Evolutionary conservation across 1,284 basidiomycete genomes (phyloP), one percentile per base, ranked within the genome.

Genomic region (Paramarasmius palmivorus): DNA sequence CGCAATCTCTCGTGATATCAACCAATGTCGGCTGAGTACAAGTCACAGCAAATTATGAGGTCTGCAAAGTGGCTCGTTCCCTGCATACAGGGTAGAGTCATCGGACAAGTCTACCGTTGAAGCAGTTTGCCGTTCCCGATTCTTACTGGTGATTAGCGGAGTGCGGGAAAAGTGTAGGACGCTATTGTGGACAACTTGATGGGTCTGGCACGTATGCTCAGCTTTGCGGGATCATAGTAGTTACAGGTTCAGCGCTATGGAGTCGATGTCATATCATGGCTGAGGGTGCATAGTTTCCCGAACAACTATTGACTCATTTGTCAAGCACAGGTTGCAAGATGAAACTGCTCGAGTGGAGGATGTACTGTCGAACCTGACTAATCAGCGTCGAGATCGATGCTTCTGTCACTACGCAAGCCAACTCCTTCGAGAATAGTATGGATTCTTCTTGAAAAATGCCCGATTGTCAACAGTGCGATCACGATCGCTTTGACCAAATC

Each of bases 61-160:
- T 4, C 95, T 95, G 0, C 89, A 95, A 63, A 93, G 93, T 2
- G 96, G 95, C 12, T 97, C 57, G 89, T 99, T 25, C 93, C 96
- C 1, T 85, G 92, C 59, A 79, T 99, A 37, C 91, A 94, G 68
- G n/a, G n/a, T n/a, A 84, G 86, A 3, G 88, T 98, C 45, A 92
- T 95, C 55, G 82, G 88, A 63, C 10, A 90, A 84, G 56, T 96
- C 94, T 15, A n/a, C 95, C 93, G 0, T 78, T 98, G 60, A 95
- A 94, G 69, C 95, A 98, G 65, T 98, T 98, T 64, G 96, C n/a
- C 96, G 0, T 75, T 99, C 46, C 96, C 96, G 0, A 95, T 98
- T 59, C 77, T 99, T 8, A 98, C 96, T 70, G 96, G 97, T 66
- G n/a, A n/a, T 81, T 98, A 41, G 92, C 93, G 1, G 92, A 90